These are phyloP conservation scores for Protomyces inouyei DNA, from an alignment of 1,139 yeast species.

Conservation along the genomic window DNA sequence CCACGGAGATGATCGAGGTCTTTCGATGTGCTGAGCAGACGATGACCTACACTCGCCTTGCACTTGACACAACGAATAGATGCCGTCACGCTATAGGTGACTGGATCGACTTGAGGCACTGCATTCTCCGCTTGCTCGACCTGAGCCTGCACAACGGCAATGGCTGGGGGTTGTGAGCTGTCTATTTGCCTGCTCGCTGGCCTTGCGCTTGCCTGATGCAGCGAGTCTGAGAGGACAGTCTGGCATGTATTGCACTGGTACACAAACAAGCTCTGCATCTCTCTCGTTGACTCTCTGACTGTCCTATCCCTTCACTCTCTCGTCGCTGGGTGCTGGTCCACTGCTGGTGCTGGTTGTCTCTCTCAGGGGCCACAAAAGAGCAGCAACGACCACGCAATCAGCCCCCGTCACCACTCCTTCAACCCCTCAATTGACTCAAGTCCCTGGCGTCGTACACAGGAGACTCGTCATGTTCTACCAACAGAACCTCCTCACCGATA, in stretches of 20 bases:
- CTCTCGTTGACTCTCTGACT: too few species aligned
- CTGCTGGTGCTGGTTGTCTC: neutral
- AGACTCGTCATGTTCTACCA: conserved; percentile 28
- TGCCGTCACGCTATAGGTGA: neutral
- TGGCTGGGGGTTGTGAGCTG: neutral
- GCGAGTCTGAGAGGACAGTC: neutral
- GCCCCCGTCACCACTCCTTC: too few species aligned
- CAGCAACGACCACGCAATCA: too few species aligned
- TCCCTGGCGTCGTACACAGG: too few species aligned
- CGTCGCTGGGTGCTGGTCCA: neutral
- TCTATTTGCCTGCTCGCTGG: neutral
- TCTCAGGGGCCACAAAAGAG: too few species aligned
- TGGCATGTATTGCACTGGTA: neutral
- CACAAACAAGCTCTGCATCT: neutral
- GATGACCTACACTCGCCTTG: neutral
- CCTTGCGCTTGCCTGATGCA: neutral
- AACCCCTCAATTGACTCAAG: too few species aligned
- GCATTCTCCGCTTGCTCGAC: neutral
- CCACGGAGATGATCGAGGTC: neutral
- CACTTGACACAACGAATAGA: neutral
- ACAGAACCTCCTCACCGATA: conserved; percentile 27
- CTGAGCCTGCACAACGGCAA: neutral
- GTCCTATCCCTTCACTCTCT: neutral
- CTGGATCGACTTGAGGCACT: neutral
- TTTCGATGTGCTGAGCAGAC: neutral